Percentiles rank a stretch among this genome's conserved stretches.
These are phyloP conservation scores for Aspergillus awamori DNA, from an alignment of 2,329 filamentous ascomycete species.

Conservation along the genomic window DNA sequence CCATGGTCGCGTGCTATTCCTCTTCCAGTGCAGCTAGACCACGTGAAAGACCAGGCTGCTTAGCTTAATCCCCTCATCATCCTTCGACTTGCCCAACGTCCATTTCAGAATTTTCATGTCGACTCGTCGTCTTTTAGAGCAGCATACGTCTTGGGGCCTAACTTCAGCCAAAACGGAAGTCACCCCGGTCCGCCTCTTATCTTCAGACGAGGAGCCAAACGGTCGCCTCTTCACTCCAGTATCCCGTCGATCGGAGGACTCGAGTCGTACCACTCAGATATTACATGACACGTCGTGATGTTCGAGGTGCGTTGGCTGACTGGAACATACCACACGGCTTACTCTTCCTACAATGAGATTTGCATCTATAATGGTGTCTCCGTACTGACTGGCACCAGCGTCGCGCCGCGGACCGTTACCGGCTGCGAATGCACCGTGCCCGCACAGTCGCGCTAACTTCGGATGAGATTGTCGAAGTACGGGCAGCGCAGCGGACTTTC, in stretches of 20 bases:
- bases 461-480: slow-evolving; percentile 88
- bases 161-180: not conserved
- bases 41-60: not conserved
- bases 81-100: not conserved
- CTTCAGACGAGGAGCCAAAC: not conserved
- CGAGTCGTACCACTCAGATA: not conserved
- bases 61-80: not conserved
- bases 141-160: not conserved
- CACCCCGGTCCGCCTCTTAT: not conserved
- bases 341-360: slow-evolving; percentile 5
- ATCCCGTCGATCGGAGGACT: not conserved
- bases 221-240: not conserved
- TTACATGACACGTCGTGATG: slow-evolving; percentile 23
- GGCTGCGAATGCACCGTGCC: slow-evolving; percentile 79
- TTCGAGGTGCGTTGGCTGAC: slow-evolving; percentile 30
- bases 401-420: slow-evolving; percentile 73
- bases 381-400: slow-evolving; percentile 47
- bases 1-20: not conserved
- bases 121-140: no score
- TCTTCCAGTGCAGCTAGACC: slow-evolving; percentile 6
- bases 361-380: not conserved
- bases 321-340: not conserved
- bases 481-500: slow-evolving; percentile 92
- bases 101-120: not conserved
- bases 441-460: slow-evolving; percentile 79